Evolutionary conservation across 306 rosid genomes (phyloP), one percentile per base, ranked within the genome.

Genomic region (Notholithocarpus densiflorus): DNA sequence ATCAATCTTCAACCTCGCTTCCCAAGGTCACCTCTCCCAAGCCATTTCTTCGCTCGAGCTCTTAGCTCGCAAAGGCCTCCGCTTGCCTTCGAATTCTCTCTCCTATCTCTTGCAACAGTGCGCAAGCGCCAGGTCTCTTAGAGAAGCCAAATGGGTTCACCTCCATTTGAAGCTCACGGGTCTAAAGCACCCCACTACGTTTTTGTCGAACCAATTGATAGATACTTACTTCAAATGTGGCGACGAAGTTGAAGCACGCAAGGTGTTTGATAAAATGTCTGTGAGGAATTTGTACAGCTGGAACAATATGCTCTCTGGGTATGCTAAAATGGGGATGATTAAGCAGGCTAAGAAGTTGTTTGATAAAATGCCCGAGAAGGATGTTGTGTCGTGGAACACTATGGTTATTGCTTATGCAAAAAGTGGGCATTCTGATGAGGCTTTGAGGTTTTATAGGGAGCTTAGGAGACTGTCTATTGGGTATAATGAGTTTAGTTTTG

Each of bases 221-320:
- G 56, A 29, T 13, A 87, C 90, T 92, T 94, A 94, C 54, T 85
- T 84, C 8, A 56, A 85, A 53, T 92, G 97, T 56, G 96, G 92
- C 1, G 86, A 83, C 66, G 84, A 82, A 9, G 74, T 75, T 15
- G 81, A 75, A 9, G 98, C 96, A 57, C 89, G 92, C 73, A 83
- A 88, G 86, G 89, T 94, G 94, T 94, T 92, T 24, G 90, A 88
- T 74, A 90, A 85, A 90, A 94, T 92, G 96, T 79, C 83, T 78
- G 87, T 52, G 14, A 88, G 88, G 77, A 94, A 94, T 84, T 79
- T 94, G 86, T 90, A 88, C 79, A 86, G 96, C 15, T 92, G 97
- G 98, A 94, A 94, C 77, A 82, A 87, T 81, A 82, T 94, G 96
- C 86, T 94, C 56, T 86, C 98, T 83, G 97, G 98, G 54, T 88